Evolutionary conservation across 2,329 filamentous ascomycete species (phyloP).

Genomic region (Pyrenochaeta sp.): DNA sequence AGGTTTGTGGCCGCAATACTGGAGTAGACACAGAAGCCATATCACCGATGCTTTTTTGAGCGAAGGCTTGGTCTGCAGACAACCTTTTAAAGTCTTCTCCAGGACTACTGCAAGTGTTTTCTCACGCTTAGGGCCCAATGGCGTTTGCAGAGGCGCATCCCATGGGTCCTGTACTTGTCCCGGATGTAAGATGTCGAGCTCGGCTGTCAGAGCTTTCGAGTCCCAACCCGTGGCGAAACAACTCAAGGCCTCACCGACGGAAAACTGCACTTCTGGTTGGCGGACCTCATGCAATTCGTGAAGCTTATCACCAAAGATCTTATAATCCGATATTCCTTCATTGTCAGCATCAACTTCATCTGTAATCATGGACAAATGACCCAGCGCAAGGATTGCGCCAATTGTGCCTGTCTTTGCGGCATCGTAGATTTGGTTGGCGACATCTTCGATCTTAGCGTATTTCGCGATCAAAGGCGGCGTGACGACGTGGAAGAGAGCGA

Average conservation of each 20-base stretch:
- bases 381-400: constrained; percentile 80
- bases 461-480: constrained; percentile 50
- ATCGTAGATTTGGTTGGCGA: constrained; percentile 70
- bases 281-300: constrained; percentile 84
- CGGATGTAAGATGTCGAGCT: constrained; percentile 75
- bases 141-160: constrained; percentile 40
- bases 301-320: constrained; percentile 70
- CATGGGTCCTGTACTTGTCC: constrained; percentile 45
- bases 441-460: constrained; percentile 51
- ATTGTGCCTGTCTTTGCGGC: constrained; percentile 84
- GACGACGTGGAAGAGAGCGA: constrained; percentile 67
- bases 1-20: constrained; percentile 83
- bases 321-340: constrained; percentile 51
- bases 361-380: constrained; percentile 74
- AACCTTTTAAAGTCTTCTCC: constrained; percentile 78
- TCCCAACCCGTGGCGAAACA: constrained; percentile 82
- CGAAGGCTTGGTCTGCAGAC: constrained; percentile 85
- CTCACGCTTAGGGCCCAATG: constrained; percentile 40
- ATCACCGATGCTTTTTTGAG: constrained; percentile 92
- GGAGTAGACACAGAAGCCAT: constrained; percentile 91
- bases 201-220: constrained; percentile 78
- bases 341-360: constrained; percentile 50
- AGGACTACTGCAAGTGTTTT: constrained; percentile 65
- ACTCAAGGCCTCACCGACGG: constrained; percentile 86
- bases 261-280: constrained; percentile 87